Percentiles rank a stretch among this genome's conserved stretches.
phyloP scores from a whole-genome alignment of 257 asterid species.

The Fraxinus americana region DNA sequence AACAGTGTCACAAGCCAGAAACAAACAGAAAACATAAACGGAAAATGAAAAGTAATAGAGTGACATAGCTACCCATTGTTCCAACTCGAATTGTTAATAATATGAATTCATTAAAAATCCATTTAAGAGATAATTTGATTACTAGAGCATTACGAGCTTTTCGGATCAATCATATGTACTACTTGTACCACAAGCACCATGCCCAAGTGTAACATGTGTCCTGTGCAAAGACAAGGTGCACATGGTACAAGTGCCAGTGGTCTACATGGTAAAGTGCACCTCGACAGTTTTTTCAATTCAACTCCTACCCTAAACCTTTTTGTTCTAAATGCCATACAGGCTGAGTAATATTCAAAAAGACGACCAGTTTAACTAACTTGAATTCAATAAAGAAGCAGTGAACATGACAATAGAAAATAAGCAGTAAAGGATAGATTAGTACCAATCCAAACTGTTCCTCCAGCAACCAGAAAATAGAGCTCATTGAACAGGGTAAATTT shows the following conservation, averaged over 20 bases:
- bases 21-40: neutral
- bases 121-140: neutral
- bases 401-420: constrained; percentile 18
- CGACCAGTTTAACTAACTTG: neutral
- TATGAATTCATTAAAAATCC: neutral
- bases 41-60: neutral
- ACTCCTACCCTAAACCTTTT: neutral
- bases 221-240: neutral
- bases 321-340: neutral
- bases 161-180: neutral
- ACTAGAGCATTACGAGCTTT: neutral
- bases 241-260: too few relatives aligned
- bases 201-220: neutral
- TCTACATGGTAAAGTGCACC: neutral
- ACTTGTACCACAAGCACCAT: neutral
- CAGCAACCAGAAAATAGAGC: constrained; percentile 96
- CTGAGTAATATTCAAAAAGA: neutral
- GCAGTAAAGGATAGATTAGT: constrained; percentile 29
- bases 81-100: neutral
- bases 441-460: constrained; percentile 99
- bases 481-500: constrained; percentile 94
- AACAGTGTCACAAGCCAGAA: neutral
- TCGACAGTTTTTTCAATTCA: neutral
- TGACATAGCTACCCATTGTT: neutral
- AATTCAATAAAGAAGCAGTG: constrained; percentile 1